These are phyloP conservation scores for Aspergillus sclerotialis DNA, from an alignment of 2,329 filamentous ascomycete species.

Conservation along the genomic window DNA sequence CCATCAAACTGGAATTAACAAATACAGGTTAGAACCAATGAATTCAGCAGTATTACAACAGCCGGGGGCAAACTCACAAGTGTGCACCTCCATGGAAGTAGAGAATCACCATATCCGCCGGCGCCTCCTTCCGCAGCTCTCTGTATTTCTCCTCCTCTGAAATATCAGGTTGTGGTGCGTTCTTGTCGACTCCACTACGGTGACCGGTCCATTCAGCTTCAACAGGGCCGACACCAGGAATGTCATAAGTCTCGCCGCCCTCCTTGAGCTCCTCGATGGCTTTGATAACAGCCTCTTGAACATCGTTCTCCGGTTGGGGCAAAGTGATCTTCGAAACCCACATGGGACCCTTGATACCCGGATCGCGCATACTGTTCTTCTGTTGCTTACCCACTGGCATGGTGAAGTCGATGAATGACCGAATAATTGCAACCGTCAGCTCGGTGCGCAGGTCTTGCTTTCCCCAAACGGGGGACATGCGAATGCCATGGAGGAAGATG, in stretches of 20 bases:
- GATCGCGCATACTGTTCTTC: slow-evolving; percentile 53
- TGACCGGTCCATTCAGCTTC: slow-evolving; percentile 43
- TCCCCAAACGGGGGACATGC: slow-evolving; percentile 60
- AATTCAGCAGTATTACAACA: no score
- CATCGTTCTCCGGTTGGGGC: slow-evolving; percentile 47
- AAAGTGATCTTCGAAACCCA: slow-evolving; percentile 72
- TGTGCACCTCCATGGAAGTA: slow-evolving; percentile 44
- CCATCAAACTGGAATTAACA: slow-evolving; percentile 35
- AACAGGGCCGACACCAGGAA: slow-evolving; percentile 29
- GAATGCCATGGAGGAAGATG: slow-evolving; percentile 43
- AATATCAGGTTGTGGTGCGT: slow-evolving; percentile 31
- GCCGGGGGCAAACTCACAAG: slow-evolving; percentile 31
- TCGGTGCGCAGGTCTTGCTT: slow-evolving; percentile 76
- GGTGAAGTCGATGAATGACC: slow-evolving; percentile 50
- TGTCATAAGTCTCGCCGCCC: slow-evolving; percentile 31
- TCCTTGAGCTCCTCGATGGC: slow-evolving; percentile 34
- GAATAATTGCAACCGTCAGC: slow-evolving; percentile 64
- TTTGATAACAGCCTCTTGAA: slow-evolving; percentile 29
- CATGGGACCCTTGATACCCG: slow-evolving; percentile 66
- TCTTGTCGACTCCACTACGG: slow-evolving; percentile 31
- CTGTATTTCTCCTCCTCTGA: slow-evolving; percentile 38
- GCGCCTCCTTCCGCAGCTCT: slow-evolving; percentile 31
- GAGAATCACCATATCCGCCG: slow-evolving; percentile 35
- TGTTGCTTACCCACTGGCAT: slow-evolving; percentile 58
- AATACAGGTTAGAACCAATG: no score